phyloP scores from a whole-genome alignment of 2,329 filamentous ascomycete genomes.

The Claviceps quebecensis region DNA sequence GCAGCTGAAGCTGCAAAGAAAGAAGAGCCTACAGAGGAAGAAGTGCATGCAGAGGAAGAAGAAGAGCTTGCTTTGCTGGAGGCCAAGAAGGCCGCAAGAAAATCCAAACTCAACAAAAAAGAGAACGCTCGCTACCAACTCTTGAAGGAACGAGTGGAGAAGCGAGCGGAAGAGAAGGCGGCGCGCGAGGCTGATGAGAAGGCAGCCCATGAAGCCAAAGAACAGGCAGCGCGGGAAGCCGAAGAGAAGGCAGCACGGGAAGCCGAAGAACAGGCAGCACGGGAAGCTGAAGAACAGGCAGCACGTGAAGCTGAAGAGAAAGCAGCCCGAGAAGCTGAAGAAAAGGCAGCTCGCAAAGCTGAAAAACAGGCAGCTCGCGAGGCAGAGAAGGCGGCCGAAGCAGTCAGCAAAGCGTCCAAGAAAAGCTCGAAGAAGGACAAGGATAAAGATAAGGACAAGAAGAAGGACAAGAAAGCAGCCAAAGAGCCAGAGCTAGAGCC shows the following conservation, averaged over 20 bases:
- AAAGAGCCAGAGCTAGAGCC: slow-evolving; percentile 8
- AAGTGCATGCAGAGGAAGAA: slow-evolving; percentile 15
- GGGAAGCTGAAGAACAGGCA: slow-evolving; percentile 5
- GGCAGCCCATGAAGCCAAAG: slow-evolving; percentile 23
- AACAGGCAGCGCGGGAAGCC: slow-evolving; percentile 8
- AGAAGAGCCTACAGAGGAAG: no score
- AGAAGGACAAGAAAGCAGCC: slow-evolving; percentile 9
- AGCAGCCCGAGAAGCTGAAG: slow-evolving; percentile 23
- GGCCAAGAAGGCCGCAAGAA: slow-evolving; percentile 36
- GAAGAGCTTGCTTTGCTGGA: slow-evolving; percentile 27
- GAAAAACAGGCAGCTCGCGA: slow-evolving; percentile 18
- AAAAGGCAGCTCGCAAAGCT: slow-evolving; percentile 6
- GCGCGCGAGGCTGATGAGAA: slow-evolving; percentile 24
- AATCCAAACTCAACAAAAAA: slow-evolving; percentile 27
- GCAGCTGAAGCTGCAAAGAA: no score
- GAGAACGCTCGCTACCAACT: slow-evolving; percentile 30
- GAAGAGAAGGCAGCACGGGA: neutral
- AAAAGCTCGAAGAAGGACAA: slow-evolving; percentile 20
- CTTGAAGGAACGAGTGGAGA: slow-evolving; percentile 20
- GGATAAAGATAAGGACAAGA: slow-evolving; percentile 13
- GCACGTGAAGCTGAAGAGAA: slow-evolving; percentile 25
- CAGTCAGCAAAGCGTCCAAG: slow-evolving; percentile 25
- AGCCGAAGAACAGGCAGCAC: neutral
- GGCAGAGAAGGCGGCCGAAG: slow-evolving; percentile 13
- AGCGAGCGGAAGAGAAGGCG: slow-evolving; percentile 20